Percentiles rank a stretch among this genome's conserved stretches.
Conservation (phyloP, 176 grass and related monocot species). For the Sorghum bicolor region DNA sequence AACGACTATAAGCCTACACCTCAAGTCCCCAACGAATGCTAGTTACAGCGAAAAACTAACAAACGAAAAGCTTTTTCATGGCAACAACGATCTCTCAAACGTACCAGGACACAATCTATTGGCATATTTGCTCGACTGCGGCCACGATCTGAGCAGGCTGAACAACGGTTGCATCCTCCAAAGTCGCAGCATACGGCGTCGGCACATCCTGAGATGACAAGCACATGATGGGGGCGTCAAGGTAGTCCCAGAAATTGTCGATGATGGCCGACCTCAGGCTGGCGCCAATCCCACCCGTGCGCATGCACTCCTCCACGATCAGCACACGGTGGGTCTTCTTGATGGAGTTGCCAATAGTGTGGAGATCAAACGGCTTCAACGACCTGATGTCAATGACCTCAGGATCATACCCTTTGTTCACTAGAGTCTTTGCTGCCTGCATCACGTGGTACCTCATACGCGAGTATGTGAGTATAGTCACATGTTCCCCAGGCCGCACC, state of each 20-base stretch:
- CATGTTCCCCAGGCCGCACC: slow-evolving; percentile 75
- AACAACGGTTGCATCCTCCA: slow-evolving; percentile 79
- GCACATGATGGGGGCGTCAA: slow-evolving; percentile 79
- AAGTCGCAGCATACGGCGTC: slow-evolving; percentile 60
- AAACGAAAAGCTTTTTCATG: neutral
- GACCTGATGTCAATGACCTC: slow-evolving; percentile 91
- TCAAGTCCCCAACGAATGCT: slow-evolving; percentile 11
- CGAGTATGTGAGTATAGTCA: slow-evolving; percentile 82
- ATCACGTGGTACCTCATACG: slow-evolving; percentile 94
- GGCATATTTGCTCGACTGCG: slow-evolving; percentile 78
- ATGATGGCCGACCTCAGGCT: slow-evolving; percentile 78
- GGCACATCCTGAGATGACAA: slow-evolving; percentile 91
- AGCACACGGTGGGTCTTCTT: slow-evolving; percentile 84
- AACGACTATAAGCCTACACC: slow-evolving; percentile 23
- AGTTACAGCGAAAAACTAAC: neutral
- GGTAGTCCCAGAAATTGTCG: slow-evolving; percentile 93
- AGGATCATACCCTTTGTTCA: slow-evolving; percentile 80
- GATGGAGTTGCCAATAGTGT: slow-evolving; percentile 64
- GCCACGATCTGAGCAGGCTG: slow-evolving; percentile 88
- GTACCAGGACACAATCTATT: slow-evolving; percentile 19
- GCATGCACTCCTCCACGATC: slow-evolving; percentile 94
- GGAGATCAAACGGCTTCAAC: slow-evolving; percentile 80
- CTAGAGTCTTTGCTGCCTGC: slow-evolving; percentile 74
- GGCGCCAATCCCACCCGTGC: slow-evolving; percentile 81
- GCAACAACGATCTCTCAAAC: neutral